Evolutionary conservation across 305 asterid genomes (phyloP), one percentile per base, ranked within the genome.

Genomic region (Rubia occidens): DNA sequence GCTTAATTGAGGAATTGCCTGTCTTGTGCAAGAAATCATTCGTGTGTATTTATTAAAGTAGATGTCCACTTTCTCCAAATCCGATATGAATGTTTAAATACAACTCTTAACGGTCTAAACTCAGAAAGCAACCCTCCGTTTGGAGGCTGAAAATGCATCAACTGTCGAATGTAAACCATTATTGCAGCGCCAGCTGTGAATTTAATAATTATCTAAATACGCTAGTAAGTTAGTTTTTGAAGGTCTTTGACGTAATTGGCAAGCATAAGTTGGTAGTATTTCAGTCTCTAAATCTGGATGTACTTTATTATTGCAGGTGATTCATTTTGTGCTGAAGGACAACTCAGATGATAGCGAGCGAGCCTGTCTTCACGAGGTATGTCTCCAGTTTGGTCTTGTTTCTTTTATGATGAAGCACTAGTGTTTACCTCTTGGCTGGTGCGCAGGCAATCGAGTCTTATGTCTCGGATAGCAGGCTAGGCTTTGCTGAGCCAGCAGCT

Each of bases 401-500:
- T 21, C 15, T 2, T 2, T 20, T 1, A 56, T 7, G 61, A 8
- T 7, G 32, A 6, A 56, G n/a, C 47, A 32, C 18, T 21, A 18
- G 5, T 60, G 5, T 13, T 32, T n/a, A 17, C 8, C 14, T 4
- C 6, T 60, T 45, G 20, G 47, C 43, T 45, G 20, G 0, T 56
- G 32, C 56, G 8, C 82, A 95, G 99, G 98, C 95, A 9, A 84
- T 88, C 26, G 86, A 79, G 44, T 87, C 95, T 6, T 95, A 86
- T n/a, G 74, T 81, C 0, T 65, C 78, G 5, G 99, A 95, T 49
- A 87, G 85, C 77, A 88, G 98, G 81, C 53, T 91, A 73, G 99
- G 99, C 40, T 95, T 82, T 29, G 98, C 91, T 0, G 99, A 95
- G 76, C 97, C 98, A 1, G 78, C 78, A 29, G 54, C 88, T 0